phyloP scores from a whole-genome alignment of 1,139 yeast genomes.

The Pichia sp. region DNA sequence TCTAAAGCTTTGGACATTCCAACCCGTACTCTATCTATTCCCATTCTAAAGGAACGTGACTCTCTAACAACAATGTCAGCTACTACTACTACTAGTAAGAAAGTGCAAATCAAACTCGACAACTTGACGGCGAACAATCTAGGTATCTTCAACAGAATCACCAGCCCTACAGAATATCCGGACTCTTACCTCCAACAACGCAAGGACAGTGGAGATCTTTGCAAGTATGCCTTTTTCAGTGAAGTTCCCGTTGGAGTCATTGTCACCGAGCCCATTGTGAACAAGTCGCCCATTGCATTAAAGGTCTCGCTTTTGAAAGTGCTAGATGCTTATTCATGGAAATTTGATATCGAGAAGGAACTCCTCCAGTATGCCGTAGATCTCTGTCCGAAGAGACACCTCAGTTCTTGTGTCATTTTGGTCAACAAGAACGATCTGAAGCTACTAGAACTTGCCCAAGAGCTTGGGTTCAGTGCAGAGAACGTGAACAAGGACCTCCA shows the following conservation, averaged over 20 bases:
- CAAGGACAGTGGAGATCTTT: slow-evolving; percentile 28
- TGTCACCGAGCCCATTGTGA: slow-evolving; percentile 42
- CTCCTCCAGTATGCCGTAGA: slow-evolving; percentile 49
- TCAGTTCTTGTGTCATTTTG: slow-evolving; percentile 19
- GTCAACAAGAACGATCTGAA: slow-evolving; percentile 3
- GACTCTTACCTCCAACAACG: slow-evolving; percentile 40
- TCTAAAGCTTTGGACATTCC: too few species aligned
- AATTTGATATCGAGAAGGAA: slow-evolving; percentile 54
- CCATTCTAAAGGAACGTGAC: too few species aligned
- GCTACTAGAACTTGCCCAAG: slow-evolving; percentile 1
- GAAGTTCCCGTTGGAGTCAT: slow-evolving; percentile 62
- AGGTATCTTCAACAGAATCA: slow-evolving; percentile 46
- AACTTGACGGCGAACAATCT: slow-evolving; percentile 49
- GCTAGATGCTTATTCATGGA: slow-evolving; percentile 45
- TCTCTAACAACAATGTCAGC: too few species aligned
- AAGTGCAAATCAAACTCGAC: slow-evolving; percentile 36
- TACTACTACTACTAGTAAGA: too few species aligned
- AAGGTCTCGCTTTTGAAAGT: slow-evolving; percentile 66
- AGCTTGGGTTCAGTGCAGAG: slow-evolving; percentile 12
- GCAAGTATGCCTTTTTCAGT: slow-evolving; percentile 25
- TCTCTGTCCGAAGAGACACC: slow-evolving; percentile 40
- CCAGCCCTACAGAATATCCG: slow-evolving; percentile 39
- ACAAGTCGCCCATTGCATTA: slow-evolving; percentile 38
- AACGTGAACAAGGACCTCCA: background rate
- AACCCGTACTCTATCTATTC: too few species aligned